phyloP scores from a whole-genome alignment of 2,329 filamentous ascomycete species.

The Shiraia bambusicola region DNA sequence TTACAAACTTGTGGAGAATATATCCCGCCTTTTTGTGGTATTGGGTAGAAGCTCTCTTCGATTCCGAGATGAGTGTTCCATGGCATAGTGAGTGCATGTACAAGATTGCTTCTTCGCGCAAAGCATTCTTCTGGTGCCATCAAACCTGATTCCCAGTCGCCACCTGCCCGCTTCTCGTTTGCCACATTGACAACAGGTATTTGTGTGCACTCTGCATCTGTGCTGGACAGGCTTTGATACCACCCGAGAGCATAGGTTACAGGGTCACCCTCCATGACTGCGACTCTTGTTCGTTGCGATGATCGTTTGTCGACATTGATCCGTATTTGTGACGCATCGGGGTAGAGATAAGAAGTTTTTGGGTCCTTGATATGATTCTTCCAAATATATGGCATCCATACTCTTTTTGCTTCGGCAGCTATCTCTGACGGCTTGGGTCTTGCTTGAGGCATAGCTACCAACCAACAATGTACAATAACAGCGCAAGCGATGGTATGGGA shows the following conservation, averaged over 20 bases:
- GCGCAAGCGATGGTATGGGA: slow-evolving; percentile 5
- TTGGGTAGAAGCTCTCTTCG: slow-evolving; percentile 64
- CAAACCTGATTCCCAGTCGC: slow-evolving; percentile 73
- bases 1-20: slow-evolving; percentile 67
- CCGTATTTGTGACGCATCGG: slow-evolving; percentile 39
- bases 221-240: slow-evolving; percentile 45
- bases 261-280: slow-evolving; percentile 49
- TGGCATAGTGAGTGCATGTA: slow-evolving; percentile 65
- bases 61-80: slow-evolving; percentile 44
- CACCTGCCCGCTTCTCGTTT: slow-evolving; percentile 73
- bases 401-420: slow-evolving; percentile 70
- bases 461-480: slow-evolving; percentile 4
- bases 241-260: slow-evolving; percentile 61
- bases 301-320: slow-evolving; percentile 52
- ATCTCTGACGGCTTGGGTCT: slow-evolving; percentile 69
- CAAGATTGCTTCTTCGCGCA: slow-evolving; percentile 72
- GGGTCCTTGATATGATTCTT: slow-evolving; percentile 56
- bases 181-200: slow-evolving; percentile 72
- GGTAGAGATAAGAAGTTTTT: slow-evolving; percentile 62
- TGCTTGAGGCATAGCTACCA: slow-evolving; percentile 55
- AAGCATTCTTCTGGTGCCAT: slow-evolving; percentile 71
- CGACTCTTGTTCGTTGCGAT: slow-evolving; percentile 45
- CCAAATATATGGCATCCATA: slow-evolving; percentile 66
- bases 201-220: slow-evolving; percentile 31
- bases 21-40: slow-evolving; percentile 69